These are phyloP conservation scores for Tritrichomonas foetus DNA, from an alignment of 208 protist genomes.

Conservation along the genomic window DNA sequence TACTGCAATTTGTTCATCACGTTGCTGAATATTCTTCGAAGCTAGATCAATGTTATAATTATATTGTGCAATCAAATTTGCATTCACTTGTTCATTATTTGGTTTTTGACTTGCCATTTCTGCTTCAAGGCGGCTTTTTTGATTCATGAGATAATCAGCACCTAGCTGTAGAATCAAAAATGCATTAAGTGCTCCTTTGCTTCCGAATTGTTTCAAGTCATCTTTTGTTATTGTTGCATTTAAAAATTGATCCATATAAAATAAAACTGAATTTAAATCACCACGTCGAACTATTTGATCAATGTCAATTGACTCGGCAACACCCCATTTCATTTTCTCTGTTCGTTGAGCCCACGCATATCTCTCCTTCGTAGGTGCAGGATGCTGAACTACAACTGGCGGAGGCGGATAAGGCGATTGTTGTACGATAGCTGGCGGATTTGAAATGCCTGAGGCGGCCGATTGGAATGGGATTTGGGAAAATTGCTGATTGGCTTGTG, in stretches of 20 bases:
- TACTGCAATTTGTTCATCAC: neutral
- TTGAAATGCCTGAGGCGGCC: too few relatives aligned
- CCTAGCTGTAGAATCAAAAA: slow-evolving; percentile 32
- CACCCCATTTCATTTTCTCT: neutral
- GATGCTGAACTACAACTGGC: too few relatives aligned
- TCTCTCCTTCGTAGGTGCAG: neutral
- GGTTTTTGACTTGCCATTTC: too few relatives aligned
- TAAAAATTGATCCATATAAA: slow-evolving; percentile 27
- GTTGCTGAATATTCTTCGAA: neutral
- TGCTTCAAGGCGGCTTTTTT: too few relatives aligned
- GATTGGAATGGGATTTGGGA: too few relatives aligned
- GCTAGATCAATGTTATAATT: neutral
- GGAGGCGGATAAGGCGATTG: too few relatives aligned
- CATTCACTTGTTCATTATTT: too few relatives aligned
- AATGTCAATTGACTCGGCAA: slow-evolving; percentile 29
- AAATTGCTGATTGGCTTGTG: too few relatives aligned
- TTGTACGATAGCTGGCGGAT: too few relatives aligned
- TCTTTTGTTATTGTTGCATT: slow-evolving; percentile 23
- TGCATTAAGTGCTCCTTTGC: neutral
- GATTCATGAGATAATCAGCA: neutral
- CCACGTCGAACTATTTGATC: neutral
- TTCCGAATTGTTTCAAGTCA: slow-evolving; percentile 6
- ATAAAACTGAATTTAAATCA: slow-evolving; percentile 21
- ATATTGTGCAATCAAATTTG: neutral
- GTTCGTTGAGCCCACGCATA: slow-evolving; percentile 14